Conservation (phyloP, 257 asterid species). For the Ocimum tenuiflorum region DNA sequence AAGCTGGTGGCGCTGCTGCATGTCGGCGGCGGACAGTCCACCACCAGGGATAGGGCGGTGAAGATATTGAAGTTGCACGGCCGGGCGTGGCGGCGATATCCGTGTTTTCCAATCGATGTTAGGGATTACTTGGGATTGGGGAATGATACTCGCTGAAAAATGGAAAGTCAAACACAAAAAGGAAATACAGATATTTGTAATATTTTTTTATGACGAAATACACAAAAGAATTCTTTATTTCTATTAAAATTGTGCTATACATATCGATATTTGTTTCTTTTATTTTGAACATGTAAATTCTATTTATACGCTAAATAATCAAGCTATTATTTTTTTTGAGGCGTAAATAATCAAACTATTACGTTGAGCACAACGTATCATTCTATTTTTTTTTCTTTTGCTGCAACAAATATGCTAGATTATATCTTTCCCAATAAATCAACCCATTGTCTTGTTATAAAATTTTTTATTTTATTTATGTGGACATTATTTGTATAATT, state of each 20-base stretch:
- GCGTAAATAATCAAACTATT: no score
- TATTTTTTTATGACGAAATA: background rate
- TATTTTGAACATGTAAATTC: background rate
- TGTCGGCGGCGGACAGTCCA: constrained; percentile 33
- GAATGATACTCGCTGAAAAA: constrained; percentile 7
- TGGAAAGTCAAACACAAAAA: background rate
- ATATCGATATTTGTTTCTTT: background rate
- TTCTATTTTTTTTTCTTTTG: no score
- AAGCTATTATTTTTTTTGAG: no score
- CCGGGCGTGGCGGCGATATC: constrained; percentile 54
- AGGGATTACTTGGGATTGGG: constrained; percentile 51
- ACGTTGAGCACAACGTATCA: no score
- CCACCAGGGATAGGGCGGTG: constrained; percentile 50
- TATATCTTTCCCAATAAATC: no score
- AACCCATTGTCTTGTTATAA: no score
- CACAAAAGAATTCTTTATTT: background rate
- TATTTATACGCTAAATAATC: no score
- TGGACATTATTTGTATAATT: no score
- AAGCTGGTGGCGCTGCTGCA: constrained; percentile 61
- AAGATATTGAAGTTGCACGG: constrained; percentile 63
- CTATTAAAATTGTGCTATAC: background rate
- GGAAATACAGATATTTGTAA: background rate
- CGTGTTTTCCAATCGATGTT: constrained; percentile 66
- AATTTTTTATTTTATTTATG: no score
- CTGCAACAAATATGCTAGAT: no score